phyloP scores from a whole-genome alignment of 805 yeast species.

The Nakazawaea anatomiae region DNA sequence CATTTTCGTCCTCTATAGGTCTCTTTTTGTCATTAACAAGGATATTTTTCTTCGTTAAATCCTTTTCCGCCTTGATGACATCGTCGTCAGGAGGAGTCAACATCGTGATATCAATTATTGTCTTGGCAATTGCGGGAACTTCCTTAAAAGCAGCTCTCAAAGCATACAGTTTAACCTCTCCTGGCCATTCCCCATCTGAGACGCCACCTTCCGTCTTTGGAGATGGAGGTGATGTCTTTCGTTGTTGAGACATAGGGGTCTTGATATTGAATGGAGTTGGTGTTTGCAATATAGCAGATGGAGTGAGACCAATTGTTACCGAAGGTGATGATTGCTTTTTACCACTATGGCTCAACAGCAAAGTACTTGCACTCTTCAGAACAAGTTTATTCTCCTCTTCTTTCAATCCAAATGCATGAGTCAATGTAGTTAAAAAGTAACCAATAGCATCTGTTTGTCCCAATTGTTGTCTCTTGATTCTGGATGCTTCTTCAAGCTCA shows the following conservation, averaged over 20 bases:
- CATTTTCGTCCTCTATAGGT: constrained; percentile 5
- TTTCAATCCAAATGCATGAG: constrained; percentile 42
- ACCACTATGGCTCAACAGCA: constrained; percentile 2
- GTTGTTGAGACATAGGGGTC: constrained; percentile 21
- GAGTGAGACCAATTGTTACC: constrained; percentile 23
- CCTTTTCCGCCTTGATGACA: constrained; percentile 8
- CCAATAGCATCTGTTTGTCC: constrained; percentile 38
- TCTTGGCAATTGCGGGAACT: constrained; percentile 30
- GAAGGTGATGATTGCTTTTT: constrained; percentile 10
- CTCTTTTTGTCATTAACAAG: constrained; percentile 13
- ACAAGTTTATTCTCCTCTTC: constrained; percentile 28
- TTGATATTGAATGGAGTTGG: constrained; percentile 28
- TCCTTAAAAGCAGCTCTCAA: constrained; percentile 41
- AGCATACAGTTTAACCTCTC: constrained; percentile 39
- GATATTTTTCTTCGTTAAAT: constrained; percentile 9
- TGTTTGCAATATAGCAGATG: constrained; percentile 32
- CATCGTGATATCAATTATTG: constrained; percentile 16
- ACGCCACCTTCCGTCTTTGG: constrained; percentile 23
- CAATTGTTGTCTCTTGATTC: constrained; percentile 40
- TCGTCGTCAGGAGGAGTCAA: constrained; percentile 30
- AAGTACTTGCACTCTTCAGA: constrained; percentile 11
- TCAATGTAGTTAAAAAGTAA: constrained; percentile 45
- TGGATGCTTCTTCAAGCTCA: constrained; percentile 30
- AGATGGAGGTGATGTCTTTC: constrained; percentile 28
- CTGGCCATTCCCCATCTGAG: constrained; percentile 21